These are phyloP conservation scores for Metschnikowia lunata DNA, from an alignment of 805 yeast genomes.

Conservation along the genomic window DNA sequence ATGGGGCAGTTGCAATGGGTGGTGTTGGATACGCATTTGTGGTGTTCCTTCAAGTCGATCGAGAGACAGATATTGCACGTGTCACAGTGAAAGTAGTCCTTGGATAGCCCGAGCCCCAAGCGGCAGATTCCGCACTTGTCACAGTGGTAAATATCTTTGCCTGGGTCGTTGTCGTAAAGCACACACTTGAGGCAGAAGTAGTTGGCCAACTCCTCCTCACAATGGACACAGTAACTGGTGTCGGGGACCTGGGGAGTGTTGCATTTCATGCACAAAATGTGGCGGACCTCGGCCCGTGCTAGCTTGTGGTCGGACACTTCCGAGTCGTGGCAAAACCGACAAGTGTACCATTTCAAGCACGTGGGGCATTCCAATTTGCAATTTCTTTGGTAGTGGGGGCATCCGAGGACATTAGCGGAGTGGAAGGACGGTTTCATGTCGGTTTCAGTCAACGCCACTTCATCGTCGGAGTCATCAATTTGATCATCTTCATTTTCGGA, in stretches of 20 bases:
- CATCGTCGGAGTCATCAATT: conserved; percentile 24
- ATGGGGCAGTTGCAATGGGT: conserved; percentile 92
- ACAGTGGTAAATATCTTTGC: conserved; percentile 85
- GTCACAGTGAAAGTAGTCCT: conserved; percentile 88
- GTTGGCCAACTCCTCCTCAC: conserved; percentile 63
- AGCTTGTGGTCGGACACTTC: conserved; percentile 53
- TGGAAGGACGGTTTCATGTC: conserved; percentile 48
- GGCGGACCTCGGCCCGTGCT: conserved; percentile 52
- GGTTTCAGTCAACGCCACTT: conserved; percentile 43
- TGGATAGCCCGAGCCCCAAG: conserved; percentile 80
- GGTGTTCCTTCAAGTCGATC: conserved; percentile 70
- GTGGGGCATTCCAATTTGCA: conserved; percentile 79
- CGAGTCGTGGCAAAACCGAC: conserved; percentile 84
- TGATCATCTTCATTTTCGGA: conserved; percentile 5
- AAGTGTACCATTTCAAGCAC: conserved; percentile 72
- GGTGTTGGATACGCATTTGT: conserved; percentile 79
- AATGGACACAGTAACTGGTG: conserved; percentile 61
- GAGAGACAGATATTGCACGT: conserved; percentile 86
- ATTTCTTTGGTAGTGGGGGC: conserved; percentile 76
- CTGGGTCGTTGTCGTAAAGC: conserved; percentile 74
- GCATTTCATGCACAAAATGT: conserved; percentile 80
- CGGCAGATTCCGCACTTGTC: conserved; percentile 91
- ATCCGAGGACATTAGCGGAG: conserved; percentile 54
- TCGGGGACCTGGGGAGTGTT: conserved; percentile 67
- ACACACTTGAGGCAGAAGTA: conserved; percentile 78